Evolutionary conservation across 208 protist genomes (phyloP).

Genomic region (Vickermania ingenoplastis): DNA sequence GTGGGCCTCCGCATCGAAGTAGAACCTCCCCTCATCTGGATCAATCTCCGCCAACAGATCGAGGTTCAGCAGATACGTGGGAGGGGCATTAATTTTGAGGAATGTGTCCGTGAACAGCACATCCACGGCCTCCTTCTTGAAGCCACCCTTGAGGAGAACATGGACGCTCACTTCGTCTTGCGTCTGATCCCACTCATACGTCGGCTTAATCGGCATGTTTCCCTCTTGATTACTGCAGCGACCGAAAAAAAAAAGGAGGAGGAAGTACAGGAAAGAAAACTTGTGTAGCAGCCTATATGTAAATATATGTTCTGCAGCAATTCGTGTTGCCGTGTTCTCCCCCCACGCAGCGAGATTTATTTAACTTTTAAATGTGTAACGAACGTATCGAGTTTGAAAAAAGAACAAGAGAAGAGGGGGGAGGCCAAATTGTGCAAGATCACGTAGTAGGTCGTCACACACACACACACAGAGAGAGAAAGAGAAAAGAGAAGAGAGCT

Average conservation of each 20-base stretch:
- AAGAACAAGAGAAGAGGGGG: too few species aligned
- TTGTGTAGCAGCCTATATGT: neutral
- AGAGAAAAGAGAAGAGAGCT: too few species aligned
- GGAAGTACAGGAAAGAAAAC: constrained; percentile 3
- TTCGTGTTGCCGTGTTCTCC: too few species aligned
- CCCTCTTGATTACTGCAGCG: too few species aligned
- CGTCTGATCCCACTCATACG: constrained; percentile 86
- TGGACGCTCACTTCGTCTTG: constrained; percentile 56
- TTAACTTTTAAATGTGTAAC: too few species aligned
- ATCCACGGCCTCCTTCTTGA: constrained; percentile 74
- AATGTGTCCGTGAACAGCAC: constrained; percentile 75
- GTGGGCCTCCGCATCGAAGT: constrained; percentile 23
- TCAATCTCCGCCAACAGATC: constrained; percentile 76
- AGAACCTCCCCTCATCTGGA: constrained; percentile 32
- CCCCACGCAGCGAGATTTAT: too few species aligned
- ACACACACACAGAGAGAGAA: too few species aligned
- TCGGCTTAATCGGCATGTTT: constrained; percentile 77
- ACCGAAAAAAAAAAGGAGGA: neutral
- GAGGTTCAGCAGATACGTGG: constrained; percentile 81
- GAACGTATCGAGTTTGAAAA: too few species aligned
- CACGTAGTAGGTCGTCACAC: too few species aligned
- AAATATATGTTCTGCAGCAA: too few species aligned
- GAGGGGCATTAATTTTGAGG: constrained; percentile 79
- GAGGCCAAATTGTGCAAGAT: too few species aligned
- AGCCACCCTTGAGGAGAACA: constrained; percentile 59